These are phyloP conservation scores for Penicillium bovifimosum DNA, from an alignment of 495 filamentous ascomycete species.

Conservation along the genomic window DNA sequence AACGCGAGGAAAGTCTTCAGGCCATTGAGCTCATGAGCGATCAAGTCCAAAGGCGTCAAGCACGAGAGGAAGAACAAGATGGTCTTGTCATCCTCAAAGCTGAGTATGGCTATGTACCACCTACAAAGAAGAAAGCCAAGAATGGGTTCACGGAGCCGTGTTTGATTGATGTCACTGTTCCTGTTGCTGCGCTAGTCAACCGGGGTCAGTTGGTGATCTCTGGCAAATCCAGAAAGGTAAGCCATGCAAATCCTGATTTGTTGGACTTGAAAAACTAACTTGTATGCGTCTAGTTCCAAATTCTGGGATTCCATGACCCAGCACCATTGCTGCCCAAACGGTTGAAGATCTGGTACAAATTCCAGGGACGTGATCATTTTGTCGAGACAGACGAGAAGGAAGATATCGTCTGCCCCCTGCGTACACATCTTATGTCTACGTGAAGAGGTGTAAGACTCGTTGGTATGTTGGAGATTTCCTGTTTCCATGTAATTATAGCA, in stretches of 20 bases:
- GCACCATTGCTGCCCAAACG: conserved; percentile 47
- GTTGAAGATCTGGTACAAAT: conserved; percentile 49
- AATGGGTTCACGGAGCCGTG: conserved; percentile 22
- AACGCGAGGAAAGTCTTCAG: conserved; percentile 45
- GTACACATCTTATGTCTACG: conserved; percentile 23
- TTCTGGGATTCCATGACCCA: conserved; percentile 55
- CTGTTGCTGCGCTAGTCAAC: conserved; percentile 44
- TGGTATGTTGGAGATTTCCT: neutral
- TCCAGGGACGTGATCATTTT: conserved; percentile 40
- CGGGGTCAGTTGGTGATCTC: conserved; percentile 43
- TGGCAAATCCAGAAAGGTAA: conserved; percentile 37
- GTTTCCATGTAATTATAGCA: conserved; percentile 5
- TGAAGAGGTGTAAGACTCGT: conserved; percentile 3
- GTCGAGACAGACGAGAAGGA: conserved; percentile 44
- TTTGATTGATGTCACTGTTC: conserved; percentile 43
- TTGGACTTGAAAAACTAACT: conserved; percentile 8
- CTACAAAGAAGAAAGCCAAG: conserved; percentile 23
- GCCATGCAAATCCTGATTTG: neutral
- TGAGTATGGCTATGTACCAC: conserved; percentile 38
- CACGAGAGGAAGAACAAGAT: conserved; percentile 29
- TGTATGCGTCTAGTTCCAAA: conserved; percentile 35
- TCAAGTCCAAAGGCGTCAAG: conserved; percentile 44
- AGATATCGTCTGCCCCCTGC: conserved; percentile 37
- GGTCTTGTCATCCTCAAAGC: conserved; percentile 40
- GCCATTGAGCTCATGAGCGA: conserved; percentile 48